A percentile compares a stretch with the other conserved stretches of the same genome.
These are phyloP conservation scores for Amanita subjunquillea DNA, from an alignment of 768 basidiomycete species.

Conservation along the genomic window DNA sequence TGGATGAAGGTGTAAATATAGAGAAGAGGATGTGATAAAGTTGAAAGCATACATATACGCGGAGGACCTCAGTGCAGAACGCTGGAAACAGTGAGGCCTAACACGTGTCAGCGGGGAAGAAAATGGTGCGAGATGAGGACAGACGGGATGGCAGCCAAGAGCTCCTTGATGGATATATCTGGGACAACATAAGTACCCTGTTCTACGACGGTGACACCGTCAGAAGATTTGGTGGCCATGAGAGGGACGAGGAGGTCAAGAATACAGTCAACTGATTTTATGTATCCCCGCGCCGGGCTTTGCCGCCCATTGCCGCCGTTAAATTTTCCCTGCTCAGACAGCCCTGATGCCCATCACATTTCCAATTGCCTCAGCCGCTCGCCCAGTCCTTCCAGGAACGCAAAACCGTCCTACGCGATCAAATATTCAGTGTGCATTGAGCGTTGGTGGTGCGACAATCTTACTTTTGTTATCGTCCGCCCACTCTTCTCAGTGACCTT, in stretches of 20 bases:
- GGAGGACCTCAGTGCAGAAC: constrained; percentile 74
- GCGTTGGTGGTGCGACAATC: background rate
- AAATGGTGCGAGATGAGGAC: constrained; percentile 17
- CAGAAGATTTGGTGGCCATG: background rate
- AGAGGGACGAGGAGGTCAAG: constrained; percentile 1
- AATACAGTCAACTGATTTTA: background rate
- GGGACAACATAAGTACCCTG: constrained; percentile 65
- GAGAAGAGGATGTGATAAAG: background rate
- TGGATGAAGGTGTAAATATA: constrained; percentile 15
- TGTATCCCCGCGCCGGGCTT: background rate
- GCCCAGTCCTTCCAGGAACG: background rate
- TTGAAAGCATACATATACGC: constrained; percentile 57
- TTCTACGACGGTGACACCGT: constrained; percentile 25
- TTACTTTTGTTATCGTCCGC: constrained; percentile 63
- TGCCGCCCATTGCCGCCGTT: background rate
- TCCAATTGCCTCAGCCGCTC: background rate
- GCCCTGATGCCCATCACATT: background rate
- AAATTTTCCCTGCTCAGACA: background rate
- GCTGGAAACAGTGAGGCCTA: constrained; percentile 82
- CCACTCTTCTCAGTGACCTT: constrained; percentile 59
- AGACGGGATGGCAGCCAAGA: constrained; percentile 76
- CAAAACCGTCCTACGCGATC: constrained; percentile 35
- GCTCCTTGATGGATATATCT: constrained; percentile 79
- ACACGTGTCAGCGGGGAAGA: constrained; percentile 2
- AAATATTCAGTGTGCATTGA: constrained; percentile 1